Conservation (phyloP, 805 yeast species). For the Kuraishia hungarica region DNA sequence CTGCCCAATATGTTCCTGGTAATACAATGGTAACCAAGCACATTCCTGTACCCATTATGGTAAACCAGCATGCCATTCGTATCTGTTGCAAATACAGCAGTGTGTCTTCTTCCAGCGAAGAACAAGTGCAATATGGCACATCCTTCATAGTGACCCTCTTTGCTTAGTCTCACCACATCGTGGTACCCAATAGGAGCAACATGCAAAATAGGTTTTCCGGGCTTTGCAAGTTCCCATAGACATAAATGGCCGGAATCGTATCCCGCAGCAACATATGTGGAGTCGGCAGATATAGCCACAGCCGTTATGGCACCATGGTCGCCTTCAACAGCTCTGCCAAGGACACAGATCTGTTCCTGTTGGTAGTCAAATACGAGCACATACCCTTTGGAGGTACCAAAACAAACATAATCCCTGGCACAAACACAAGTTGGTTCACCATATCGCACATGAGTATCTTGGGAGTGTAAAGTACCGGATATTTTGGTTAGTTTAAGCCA, state of each 20-base stretch:
- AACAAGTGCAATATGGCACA: conserved; percentile 33
- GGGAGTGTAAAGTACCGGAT: conserved; percentile 10
- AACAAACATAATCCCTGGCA: conserved; percentile 36
- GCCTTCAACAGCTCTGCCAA: conserved; percentile 21
- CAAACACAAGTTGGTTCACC: conserved; percentile 45
- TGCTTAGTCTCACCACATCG: conserved; percentile 10
- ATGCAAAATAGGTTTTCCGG: conserved; percentile 18
- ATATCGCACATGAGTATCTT: conserved; percentile 17
- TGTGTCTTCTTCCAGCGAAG: conserved; percentile 41
- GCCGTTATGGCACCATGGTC: conserved; percentile 41
- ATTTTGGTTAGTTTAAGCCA: conserved; percentile 21
- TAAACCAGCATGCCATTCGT: conserved; percentile 45
- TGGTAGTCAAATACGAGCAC: conserved; percentile 60
- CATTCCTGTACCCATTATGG: conserved; percentile 55
- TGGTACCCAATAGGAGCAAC: conserved; percentile 20
- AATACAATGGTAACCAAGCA: conserved; percentile 40
- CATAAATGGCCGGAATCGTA: conserved; percentile 53
- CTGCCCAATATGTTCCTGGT: conserved; percentile 47
- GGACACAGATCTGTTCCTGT: conserved; percentile 43
- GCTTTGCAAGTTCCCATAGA: conserved; percentile 53
- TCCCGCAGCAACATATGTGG: conserved; percentile 63
- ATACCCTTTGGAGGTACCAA: conserved; percentile 68
- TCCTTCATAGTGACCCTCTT: conserved; percentile 28
- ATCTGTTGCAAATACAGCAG: conserved; percentile 51
- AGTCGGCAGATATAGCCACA: conserved; percentile 58